Evolutionary conservation across 768 basidiomycete genomes (phyloP), one percentile per base, ranked within the genome.

Genomic region (Krasilnikovozyma curviuscula): DNA sequence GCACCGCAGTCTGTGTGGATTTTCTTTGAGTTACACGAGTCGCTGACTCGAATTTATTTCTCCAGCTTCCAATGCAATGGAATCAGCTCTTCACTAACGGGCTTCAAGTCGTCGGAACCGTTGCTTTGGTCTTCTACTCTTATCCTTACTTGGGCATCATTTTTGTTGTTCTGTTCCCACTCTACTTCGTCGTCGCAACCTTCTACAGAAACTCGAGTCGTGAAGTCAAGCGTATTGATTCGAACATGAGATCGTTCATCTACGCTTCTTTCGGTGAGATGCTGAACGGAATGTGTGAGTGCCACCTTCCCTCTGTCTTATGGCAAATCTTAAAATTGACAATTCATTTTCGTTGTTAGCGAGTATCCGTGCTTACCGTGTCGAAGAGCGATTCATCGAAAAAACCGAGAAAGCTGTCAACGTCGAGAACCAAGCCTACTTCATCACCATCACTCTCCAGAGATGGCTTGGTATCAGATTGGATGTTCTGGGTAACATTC

Each of bases 261-360:
- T 93, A 93, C 61, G 78, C 84, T 0, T 85, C 89, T 59, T 93
- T 93, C 65, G 83, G 83, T 3, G 88, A 93, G 66, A 82, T 80
- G 25, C 68, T 93, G 10, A 78, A 79, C 10, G 89, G 89, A 21
- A 23, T 48, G 6, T 24, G 13, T 29, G 7, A 12, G 3, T 13
- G 5, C n/a, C 3, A n/a, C 29, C 33, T 24, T 16, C 64, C 89
- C 37, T 72, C 81, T 7, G 57, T 55, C 21, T 5, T 12, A 7
- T 39, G 35, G 24, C 30, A 30, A 19, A 13, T 18, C 24, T 5
- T 28, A 14, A 3, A 18, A 48, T 32, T 9, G 10, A 23, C 30
- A 21, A 6, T 48, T 18, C 47, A 45, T 6, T 51, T 2, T 25
- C 27, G 33, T 40, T 40, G 50, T 51, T 16, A 10, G 52, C 12